A percentile compares a stretch with the other conserved stretches of the same genome.
Conservation (phyloP, 116 monocot genomes). For the Papilionanthe hybrid region DNA sequence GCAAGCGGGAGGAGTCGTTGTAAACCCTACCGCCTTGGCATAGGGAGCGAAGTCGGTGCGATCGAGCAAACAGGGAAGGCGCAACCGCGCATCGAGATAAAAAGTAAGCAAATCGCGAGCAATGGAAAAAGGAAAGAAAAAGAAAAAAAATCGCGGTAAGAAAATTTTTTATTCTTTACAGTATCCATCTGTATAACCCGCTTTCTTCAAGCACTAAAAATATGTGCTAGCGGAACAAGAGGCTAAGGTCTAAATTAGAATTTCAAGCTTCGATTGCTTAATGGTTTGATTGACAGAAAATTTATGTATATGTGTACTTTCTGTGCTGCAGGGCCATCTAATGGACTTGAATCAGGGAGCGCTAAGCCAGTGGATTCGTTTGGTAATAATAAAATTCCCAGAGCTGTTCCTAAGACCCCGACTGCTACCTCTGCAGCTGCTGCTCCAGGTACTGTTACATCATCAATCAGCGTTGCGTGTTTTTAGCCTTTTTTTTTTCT, state of each 20-base stretch:
- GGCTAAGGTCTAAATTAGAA: not conserved
- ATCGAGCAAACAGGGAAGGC: too few species aligned
- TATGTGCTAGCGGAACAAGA: not conserved
- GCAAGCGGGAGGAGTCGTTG: too few species aligned
- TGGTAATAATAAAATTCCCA: slow-evolving; percentile 16
- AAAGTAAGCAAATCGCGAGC: too few species aligned
- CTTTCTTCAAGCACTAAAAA: not conserved
- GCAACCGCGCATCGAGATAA: too few species aligned
- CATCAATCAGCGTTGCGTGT: slow-evolving; percentile 16
- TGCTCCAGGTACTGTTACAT: slow-evolving; percentile 25
- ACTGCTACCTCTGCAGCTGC: slow-evolving; percentile 30
- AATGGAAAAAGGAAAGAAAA: too few species aligned
- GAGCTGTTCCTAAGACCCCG: slow-evolving; percentile 44
- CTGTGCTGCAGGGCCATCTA: slow-evolving; percentile 20
- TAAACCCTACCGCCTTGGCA: too few species aligned
- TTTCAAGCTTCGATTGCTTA: not conserved
- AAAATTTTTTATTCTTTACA: not conserved
- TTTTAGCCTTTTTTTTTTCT: slow-evolving; percentile 24
- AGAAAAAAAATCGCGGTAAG: too few species aligned
- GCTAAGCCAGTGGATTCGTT: slow-evolving; percentile 33
- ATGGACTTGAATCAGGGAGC: slow-evolving; percentile 10
- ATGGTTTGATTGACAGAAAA: not conserved
- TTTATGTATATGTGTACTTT: not conserved
- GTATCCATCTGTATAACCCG: slow-evolving; percentile 12
- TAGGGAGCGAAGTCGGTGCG: too few species aligned